Conservation (phyloP, 305 asterid species). For the Fraxinus latifolia region DNA sequence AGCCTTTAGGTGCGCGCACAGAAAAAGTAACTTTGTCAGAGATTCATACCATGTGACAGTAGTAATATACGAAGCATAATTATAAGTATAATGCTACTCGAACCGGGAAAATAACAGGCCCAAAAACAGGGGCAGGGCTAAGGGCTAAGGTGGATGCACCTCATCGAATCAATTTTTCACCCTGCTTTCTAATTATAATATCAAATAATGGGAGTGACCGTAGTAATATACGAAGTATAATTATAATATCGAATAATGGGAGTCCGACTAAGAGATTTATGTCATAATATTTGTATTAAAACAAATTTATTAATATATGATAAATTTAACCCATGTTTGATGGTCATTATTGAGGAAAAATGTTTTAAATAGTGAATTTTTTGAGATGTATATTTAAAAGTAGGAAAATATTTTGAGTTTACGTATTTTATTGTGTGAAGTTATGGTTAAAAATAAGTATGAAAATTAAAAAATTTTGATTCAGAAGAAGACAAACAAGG, state of each 20-base stretch:
- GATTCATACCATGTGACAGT: neutral
- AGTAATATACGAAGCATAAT: neutral
- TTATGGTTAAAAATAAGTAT: neutral
- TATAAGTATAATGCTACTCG: no score
- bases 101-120: no score
- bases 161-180: no score
- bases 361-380: neutral
- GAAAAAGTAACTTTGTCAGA: neutral
- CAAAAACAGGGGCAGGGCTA: no score
- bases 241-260: no score
- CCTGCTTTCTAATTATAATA: no score
- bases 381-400: neutral
- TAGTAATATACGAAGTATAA: neutral
- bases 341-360: neutral
- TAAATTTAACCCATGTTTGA: no score
- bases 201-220: neutral
- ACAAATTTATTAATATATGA: neutral
- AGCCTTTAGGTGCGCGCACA: neutral
- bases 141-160: no score
- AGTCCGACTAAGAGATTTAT: no score
- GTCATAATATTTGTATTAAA: no score
- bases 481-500: neutral
- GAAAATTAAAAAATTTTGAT: neutral
- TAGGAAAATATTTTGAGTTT: neutral
- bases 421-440: neutral